A percentile compares a stretch with the other conserved stretches of the same genome.
Evolutionary conservation across 371 early-diverging fungal species (phyloP).

Genomic region (Saksenaea oblongispora): DNA sequence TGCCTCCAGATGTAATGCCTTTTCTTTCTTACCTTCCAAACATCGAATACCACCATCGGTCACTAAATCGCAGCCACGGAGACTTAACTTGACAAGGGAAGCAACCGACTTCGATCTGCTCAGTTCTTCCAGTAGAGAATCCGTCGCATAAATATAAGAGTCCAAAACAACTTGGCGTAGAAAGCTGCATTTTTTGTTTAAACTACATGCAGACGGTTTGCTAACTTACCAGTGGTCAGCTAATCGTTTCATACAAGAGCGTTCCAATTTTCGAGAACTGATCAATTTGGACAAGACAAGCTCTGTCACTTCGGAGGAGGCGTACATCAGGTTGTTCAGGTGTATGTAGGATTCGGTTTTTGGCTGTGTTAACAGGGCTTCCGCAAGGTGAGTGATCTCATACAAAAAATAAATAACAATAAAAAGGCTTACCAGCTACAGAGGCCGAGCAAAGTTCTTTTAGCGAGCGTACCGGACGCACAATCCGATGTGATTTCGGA

Average conservation of each 20-base stretch:
- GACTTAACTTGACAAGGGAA: conserved; percentile 26
- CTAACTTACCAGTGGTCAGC: conserved; percentile 35
- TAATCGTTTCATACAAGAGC: conserved; percentile 24
- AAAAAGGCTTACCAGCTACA: conserved; percentile 26
- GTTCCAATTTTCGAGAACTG: conserved; percentile 27
- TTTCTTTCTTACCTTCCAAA: conserved; percentile 26
- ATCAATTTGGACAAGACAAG: conserved; percentile 23
- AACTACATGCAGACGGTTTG: neutral
- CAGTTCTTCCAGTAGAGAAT: conserved; percentile 37
- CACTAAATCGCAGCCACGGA: conserved; percentile 44
- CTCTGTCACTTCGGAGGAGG: conserved; percentile 32
- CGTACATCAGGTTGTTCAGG: conserved; percentile 12
- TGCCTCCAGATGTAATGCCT: neutral
- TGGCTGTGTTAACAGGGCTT: conserved; percentile 30
- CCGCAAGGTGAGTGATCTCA: neutral
- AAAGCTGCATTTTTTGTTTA: conserved; percentile 21
- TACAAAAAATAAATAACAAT: neutral
- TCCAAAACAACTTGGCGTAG: conserved; percentile 34
- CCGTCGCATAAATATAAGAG: conserved; percentile 42
- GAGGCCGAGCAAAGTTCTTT: conserved; percentile 25
- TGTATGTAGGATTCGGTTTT: conserved; percentile 13
- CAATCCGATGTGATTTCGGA: neutral
- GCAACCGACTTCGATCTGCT: conserved; percentile 28
- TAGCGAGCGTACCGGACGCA: conserved; percentile 18
- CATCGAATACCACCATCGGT: conserved; percentile 38